Percentiles rank a stretch among this genome's conserved stretches.
Conservation (phyloP, 1,284 basidiomycete genomes). For the Chondrostereum purpureum region DNA sequence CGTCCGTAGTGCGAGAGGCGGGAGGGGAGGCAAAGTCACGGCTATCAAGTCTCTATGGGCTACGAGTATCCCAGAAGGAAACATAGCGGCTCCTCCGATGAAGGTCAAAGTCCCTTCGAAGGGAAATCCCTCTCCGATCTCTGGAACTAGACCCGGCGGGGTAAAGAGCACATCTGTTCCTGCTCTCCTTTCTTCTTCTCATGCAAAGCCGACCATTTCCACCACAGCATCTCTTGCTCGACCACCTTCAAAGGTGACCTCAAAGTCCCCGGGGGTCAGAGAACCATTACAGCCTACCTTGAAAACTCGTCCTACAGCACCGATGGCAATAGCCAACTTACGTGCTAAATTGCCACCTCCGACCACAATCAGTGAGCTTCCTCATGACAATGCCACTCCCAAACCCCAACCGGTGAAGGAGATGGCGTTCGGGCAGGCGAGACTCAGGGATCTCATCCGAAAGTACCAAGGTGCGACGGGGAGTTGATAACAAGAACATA, state of each 20-base stretch:
- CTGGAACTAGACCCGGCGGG: slow-evolving; percentile 3
- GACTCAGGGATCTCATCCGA: slow-evolving; percentile 70
- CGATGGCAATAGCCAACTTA: slow-evolving; percentile 1
- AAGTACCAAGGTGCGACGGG: slow-evolving; percentile 52
- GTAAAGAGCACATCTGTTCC: slow-evolving; percentile 56
- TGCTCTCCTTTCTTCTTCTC: slow-evolving; percentile 59
- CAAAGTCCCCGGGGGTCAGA: slow-evolving; percentile 27
- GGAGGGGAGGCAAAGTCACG: slow-evolving; percentile 68
- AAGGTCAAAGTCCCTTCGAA: slow-evolving; percentile 5
- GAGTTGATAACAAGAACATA: neutral
- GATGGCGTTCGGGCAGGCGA: slow-evolving; percentile 66
- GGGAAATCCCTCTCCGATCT: slow-evolving; percentile 16
- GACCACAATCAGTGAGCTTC: slow-evolving; percentile 11
- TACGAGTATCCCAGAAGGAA: slow-evolving; percentile 25
- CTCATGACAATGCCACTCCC: neutral
- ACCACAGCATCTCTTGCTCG: slow-evolving; percentile 68
- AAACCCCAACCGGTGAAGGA: slow-evolving; percentile 29
- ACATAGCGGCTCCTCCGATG: slow-evolving; percentile 6
- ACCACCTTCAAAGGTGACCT: slow-evolving; percentile 21
- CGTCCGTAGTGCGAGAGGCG: slow-evolving; percentile 70
- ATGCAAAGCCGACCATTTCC: slow-evolving; percentile 63
- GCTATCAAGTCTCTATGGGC: slow-evolving; percentile 73
- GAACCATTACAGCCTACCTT: slow-evolving; percentile 22
- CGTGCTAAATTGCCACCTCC: neutral
- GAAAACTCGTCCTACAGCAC: slow-evolving; percentile 10